Base-by-base conservation (phyloP, 176 grass and related monocot genomes). In the Olyra latifolia region DNA sequence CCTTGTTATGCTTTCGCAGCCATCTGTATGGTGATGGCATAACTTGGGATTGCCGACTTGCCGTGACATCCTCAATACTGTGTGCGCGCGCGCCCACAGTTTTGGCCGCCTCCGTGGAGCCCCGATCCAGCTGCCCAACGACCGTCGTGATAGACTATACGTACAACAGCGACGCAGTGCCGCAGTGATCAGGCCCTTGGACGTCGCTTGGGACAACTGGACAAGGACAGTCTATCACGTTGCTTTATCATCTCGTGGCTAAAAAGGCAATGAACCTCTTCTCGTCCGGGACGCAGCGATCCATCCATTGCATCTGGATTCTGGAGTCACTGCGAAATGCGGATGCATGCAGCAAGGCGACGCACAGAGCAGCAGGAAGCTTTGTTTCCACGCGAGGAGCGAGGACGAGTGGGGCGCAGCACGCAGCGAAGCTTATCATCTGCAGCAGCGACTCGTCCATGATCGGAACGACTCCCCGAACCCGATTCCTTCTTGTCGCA, bases 51-150 rank as follows among this genome's bases (percentile, higher is more conserved):
- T 4, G 32, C 32, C 32, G 32, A 35, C 32, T 35, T 27, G 41
- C 22, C 12, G 11, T 45, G 66, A 69, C 66, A 8, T 32, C 14
- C 54, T 63, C 23, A 32, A 17, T 62, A 71, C 74, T 78, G 75
- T 85, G 74, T 71, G 74, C 66, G 74, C 44, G 3, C 22, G 15
- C 70, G 80, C 83, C 75, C 66, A 79, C 23, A 32, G 75, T 54
- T 85, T 83, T 43, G 83, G 65, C 7, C 42, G 70, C 69, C 42
- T 70, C 69, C 22, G 22, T 62, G 55, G 55, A 71, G 16, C 66
- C 41, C 54, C 71, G 40, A 70, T 62, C 74, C n/a, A 62, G 73
- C 66, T 68, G 53, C 50, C 25, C 35, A 75, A 52, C 39, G 50
- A n/a, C 46, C 59, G 5, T 42, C 38, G 23, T 12, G 60, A 43